Base-by-base conservation (phyloP, 306 rosid species). In the Dalbergia oliveri region DNA sequence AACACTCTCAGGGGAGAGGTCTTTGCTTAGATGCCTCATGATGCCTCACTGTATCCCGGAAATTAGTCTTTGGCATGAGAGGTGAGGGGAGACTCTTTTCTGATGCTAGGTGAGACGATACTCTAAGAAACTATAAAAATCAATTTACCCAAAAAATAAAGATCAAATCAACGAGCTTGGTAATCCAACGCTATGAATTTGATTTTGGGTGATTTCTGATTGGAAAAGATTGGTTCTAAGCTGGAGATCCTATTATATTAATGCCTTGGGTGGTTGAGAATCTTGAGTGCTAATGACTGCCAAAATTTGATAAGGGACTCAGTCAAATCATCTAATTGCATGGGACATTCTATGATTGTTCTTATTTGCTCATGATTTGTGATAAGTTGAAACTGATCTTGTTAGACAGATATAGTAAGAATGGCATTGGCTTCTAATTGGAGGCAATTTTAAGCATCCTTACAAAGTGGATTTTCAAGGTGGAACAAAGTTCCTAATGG, bases 381-480 rank as follows among this genome's bases (percentile, higher is more conserved):
- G 31, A 77, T 72, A 35, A 72, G 34, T 64, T 34, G 51, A 71
- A 83, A 64, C 79, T 64, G 64, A 57, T 71, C 64, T 72, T 66
- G 57, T 72, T 58, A 78, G 66, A 77, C 73, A 62, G 73, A 65
- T 78, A 49, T 65, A 65, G 19, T 51, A 72, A 26, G 80, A 60
- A 69, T 58, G 66, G 65, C 45, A 66, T 45, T 59, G 60, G 45
- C 57, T 72, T 21, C 23, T 50, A 72, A n/a, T 47, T 65, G 63
- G 35, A 58, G 73, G 54, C 3, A 70, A 47, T 77, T 75, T 67
- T 63, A 65, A 65, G 70, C 66, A 39, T 54, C 59, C 69, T 53
- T 26, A 41, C 51, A 58, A 45, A 37, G 63, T 64, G 65, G 64
- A 62, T 16, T 69, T 34, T 70, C 18, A 72, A 41, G 74, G 67